These are phyloP conservation scores for Kodamaea neixiangensis DNA, from an alignment of 805 yeast genomes.

Conservation along the genomic window DNA sequence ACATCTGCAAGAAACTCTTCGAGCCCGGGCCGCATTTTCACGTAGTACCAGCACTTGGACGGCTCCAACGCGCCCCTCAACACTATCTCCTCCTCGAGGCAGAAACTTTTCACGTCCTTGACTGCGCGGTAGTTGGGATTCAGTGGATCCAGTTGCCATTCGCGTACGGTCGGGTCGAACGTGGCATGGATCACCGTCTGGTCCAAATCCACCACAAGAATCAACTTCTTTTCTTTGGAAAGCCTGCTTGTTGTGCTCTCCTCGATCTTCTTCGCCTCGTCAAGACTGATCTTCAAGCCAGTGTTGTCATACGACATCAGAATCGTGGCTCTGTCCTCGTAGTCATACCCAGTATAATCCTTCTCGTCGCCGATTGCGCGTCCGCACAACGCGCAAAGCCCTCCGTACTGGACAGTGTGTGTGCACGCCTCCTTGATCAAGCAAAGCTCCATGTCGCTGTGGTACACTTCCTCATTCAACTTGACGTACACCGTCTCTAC, in stretches of 20 bases:
- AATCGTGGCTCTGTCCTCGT: conserved; percentile 76
- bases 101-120: conserved; percentile 76
- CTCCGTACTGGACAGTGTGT: conserved; percentile 92
- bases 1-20: conserved; percentile 67
- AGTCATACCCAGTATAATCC: conserved; percentile 72
- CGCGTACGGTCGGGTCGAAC: conserved; percentile 95
- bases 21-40: conserved; percentile 88
- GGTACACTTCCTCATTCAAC: conserved; percentile 62
- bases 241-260: conserved; percentile 62
- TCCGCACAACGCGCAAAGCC: conserved; percentile 93
- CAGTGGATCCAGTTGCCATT: conserved; percentile 85
- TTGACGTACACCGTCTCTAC: conserved; percentile 52
- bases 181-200: conserved; percentile 98
- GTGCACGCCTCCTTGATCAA: conserved; percentile 78
- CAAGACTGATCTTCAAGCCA: conserved; percentile 77
- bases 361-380: conserved; percentile 64
- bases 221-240: conserved; percentile 63
- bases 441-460: conserved; percentile 47
- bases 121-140: conserved; percentile 86
- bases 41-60: conserved; percentile 82
- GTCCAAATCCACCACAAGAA: conserved; percentile 93
- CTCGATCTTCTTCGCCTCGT: conserved; percentile 87
- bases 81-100: conserved; percentile 66
- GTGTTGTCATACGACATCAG: conserved; percentile 88
- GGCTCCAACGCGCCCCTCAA: conserved; percentile 23